Evolutionary conservation across 768 basidiomycete species (phyloP).

Genomic region (Melanogaster broomeanus): DNA sequence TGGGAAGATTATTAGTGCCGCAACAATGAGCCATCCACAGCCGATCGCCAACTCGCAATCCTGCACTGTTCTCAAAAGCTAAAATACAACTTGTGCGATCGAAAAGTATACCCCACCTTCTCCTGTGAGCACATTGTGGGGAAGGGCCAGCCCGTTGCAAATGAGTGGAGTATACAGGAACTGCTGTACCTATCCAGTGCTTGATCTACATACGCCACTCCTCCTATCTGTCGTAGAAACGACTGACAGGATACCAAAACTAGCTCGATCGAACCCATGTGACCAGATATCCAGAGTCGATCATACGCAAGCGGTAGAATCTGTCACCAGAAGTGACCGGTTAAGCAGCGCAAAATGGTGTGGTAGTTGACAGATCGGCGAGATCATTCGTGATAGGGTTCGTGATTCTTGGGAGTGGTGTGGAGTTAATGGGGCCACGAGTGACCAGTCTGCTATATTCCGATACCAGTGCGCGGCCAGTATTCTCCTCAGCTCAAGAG

Average conservation of each 20-base stretch:
- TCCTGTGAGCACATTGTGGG: neutral
- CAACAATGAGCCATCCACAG: too few species aligned
- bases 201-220: neutral
- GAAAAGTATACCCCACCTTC: neutral
- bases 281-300: neutral
- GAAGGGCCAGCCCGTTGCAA: neutral
- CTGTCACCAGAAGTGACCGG: neutral
- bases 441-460: too few species aligned
- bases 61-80: neutral
- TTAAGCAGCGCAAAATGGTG: neutral
- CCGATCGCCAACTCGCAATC: too few species aligned
- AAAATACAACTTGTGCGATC: neutral
- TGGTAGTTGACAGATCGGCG: neutral
- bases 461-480: too few species aligned
- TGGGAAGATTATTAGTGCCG: neutral
- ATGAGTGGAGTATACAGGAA: too few species aligned
- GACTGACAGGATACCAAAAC: neutral
- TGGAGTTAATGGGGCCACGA: too few species aligned
- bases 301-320: neutral
- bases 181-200: neutral
- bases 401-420: too few species aligned
- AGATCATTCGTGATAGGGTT: neutral
- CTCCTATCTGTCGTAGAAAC: neutral
- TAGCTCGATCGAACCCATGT: neutral
- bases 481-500: too few species aligned